phyloP scores from a whole-genome alignment of 352 stramenopile species.

The Globisporangium spiculum region DNA sequence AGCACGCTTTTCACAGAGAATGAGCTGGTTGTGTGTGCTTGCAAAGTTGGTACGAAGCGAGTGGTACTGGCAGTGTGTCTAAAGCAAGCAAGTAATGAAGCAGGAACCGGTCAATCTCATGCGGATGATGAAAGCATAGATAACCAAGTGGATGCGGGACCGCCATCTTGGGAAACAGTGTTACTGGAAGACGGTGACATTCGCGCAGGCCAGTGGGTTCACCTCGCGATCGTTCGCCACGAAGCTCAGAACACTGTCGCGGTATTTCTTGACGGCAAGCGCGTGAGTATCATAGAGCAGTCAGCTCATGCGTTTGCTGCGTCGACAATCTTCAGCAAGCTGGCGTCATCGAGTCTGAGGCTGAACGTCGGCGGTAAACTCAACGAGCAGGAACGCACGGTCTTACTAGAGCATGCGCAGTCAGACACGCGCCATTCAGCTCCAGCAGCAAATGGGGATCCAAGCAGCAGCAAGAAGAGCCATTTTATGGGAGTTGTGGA shows the following conservation, averaged over 20 bases:
- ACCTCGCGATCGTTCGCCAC: slow-evolving; percentile 4
- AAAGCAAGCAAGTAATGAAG: no score
- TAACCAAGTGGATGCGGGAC: background rate
- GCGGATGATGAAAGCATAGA: background rate
- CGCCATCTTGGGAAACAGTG: background rate
- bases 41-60: background rate
- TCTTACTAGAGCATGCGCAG: no score
- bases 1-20: background rate
- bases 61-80: background rate
- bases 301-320: background rate
- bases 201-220: slow-evolving; percentile 2
- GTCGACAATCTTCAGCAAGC: background rate
- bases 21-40: slow-evolving; percentile 7
- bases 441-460: background rate
- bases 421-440: background rate
- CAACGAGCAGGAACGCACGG: slow-evolving; percentile 1
- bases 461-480: background rate
- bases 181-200: background rate
- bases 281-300: background rate
- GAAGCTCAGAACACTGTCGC: background rate
- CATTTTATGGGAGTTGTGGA: slow-evolving; percentile 23
- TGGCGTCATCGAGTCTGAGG: background rate
- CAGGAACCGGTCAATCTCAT: background rate
- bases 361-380: slow-evolving; percentile 6
- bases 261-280: slow-evolving; percentile 6